Conservation (phyloP, 2,329 filamentous ascomycete species). For the Aureobasidium sp. region DNA sequence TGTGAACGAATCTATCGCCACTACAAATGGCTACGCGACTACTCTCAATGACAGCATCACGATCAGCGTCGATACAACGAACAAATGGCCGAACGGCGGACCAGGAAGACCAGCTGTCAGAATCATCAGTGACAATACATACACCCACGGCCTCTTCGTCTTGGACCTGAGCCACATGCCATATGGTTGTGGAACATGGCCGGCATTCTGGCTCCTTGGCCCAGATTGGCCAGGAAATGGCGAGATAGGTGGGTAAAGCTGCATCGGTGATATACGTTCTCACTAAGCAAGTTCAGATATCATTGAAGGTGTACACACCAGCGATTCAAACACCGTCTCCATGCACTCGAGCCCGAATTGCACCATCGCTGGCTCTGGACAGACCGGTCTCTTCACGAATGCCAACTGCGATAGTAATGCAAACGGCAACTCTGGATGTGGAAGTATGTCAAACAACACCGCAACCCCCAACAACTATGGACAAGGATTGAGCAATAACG, state of each 20-base stretch:
- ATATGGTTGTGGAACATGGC: constrained; percentile 35
- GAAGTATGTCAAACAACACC: constrained; percentile 19
- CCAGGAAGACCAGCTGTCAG: constrained; percentile 29
- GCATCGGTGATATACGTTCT: not conserved
- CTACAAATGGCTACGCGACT: constrained; percentile 27
- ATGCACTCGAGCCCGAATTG: constrained; percentile 29
- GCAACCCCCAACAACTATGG: constrained; percentile 30
- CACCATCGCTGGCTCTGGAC: constrained; percentile 25
- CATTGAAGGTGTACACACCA: constrained; percentile 31
- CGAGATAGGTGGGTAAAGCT: constrained; percentile 25
- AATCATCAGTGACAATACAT: constrained; percentile 31
- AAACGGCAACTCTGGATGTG: constrained; percentile 29
- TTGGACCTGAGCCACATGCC: constrained; percentile 35
- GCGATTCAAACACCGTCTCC: constrained; percentile 24
- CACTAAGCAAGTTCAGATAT: constrained; percentile 25
- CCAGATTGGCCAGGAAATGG: constrained; percentile 39
- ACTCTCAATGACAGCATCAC: constrained; percentile 22
- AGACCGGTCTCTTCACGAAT: constrained; percentile 24
- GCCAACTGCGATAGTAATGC: constrained; percentile 24
- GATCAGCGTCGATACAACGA: constrained; percentile 30
- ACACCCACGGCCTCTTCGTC: constrained; percentile 34
- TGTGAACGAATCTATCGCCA: constrained; percentile 33
- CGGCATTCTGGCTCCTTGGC: constrained; percentile 36
- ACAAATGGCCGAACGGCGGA: constrained; percentile 37
- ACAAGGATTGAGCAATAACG: constrained; percentile 24